Evolutionary conservation across 768 basidiomycete genomes (phyloP), one percentile per base, ranked within the genome.

Genomic region (Coprinopsis cinerea): DNA sequence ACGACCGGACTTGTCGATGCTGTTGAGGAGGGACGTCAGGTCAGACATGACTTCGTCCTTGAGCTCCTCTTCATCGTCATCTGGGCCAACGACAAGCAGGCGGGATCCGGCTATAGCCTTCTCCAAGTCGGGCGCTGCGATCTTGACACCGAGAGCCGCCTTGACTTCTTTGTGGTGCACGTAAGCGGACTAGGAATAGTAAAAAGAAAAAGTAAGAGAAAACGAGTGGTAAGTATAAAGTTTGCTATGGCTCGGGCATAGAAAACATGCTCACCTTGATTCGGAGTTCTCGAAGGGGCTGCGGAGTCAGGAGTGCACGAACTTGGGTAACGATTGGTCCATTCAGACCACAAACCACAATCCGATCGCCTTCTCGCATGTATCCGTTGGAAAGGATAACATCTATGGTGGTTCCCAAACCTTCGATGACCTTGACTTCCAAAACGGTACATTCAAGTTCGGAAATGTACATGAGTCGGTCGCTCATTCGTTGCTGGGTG

Each of bases 351-450:
- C 96, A 98, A 24, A 99, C 77, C 6, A 99, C 92, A 54, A 99
- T 94, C 63, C 74, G 86, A 67, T 98, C 96, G 11, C 93, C 84
- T 67, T 99, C 96, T 47, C 69, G 80, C 60, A 98, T 70, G 54
- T 91, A 83, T 60, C 96, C 96, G 60, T 99, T 99, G 13, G 91
- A 92, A 50, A 98, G 74, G 24, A 98, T 83, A 17, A 98, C 92
- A 70, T 98, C 95, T 59, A 98, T 92, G 0, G 96, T 98, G 24
- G 94, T 98, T 25, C 96, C 96, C 43, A 98, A 75, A 60, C 96
- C 96, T 69, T 99, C 96, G 57, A 98, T 82, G 54, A 97, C 90
- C 76, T 99, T 99, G 64, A 98, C 96, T 67, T 98, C 96, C 51
- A 99, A 80, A 10, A 99, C 92, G 4, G 96, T 99, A 67, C 95